A percentile compares a stretch with the other conserved stretches of the same genome.
phyloP scores from a whole-genome alignment of 768 basidiomycete species.

The Rhodosporidiobolus odoratus region DNA sequence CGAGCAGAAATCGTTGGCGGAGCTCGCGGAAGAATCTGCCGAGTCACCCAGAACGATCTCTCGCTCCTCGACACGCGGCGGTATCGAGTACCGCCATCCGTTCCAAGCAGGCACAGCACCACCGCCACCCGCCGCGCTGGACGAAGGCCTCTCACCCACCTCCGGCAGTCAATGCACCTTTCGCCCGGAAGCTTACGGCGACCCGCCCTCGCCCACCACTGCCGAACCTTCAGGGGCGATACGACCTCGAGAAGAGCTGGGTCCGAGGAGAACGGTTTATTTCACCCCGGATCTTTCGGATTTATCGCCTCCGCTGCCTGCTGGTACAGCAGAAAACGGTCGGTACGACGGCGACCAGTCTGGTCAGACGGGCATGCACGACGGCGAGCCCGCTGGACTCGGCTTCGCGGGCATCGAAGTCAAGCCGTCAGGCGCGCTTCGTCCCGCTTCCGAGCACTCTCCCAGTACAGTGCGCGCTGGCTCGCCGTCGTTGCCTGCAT shows the following conservation, averaged over 20 bases:
- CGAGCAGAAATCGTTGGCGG: slow-evolving; percentile 2
- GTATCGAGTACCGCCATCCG: background rate
- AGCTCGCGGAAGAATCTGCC: background rate
- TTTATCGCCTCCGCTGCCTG: background rate
- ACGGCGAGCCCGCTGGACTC: background rate
- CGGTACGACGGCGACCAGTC: background rate
- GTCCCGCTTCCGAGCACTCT: background rate
- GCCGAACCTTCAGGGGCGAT: background rate
- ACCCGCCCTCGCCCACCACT: background rate
- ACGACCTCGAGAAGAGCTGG: background rate
- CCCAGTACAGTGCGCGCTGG: slow-evolving; percentile 16
- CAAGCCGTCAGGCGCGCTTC: background rate
- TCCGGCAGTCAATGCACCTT: background rate
- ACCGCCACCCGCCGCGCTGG: background rate
- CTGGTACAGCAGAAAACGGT: background rate
- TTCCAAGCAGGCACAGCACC: background rate
- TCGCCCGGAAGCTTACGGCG: background rate
- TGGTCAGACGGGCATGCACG: background rate
- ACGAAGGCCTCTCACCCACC: background rate
- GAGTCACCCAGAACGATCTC: background rate
- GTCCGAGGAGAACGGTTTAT: background rate
- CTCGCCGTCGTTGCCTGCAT: background rate
- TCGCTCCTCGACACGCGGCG: background rate
- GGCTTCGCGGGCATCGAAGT: background rate
- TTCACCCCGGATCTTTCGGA: slow-evolving; percentile 1